Conservation (phyloP, 1,139 yeast species). For the Hanseniaspora uvarum region DNA sequence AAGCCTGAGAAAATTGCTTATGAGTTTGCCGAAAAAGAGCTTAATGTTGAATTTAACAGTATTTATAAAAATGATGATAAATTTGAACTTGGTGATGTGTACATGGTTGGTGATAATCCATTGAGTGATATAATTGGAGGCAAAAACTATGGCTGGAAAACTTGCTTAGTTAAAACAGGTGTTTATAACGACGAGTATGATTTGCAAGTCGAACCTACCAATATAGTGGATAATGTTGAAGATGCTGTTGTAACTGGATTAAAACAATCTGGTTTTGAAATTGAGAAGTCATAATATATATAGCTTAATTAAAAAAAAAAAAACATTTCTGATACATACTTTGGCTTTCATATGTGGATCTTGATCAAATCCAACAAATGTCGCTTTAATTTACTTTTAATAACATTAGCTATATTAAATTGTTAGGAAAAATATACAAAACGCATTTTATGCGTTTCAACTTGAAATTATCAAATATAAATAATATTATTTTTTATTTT, state of each 20-base stretch:
- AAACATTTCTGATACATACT: too few species aligned
- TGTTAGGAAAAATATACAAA: too few species aligned
- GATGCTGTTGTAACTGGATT: constrained; percentile 31
- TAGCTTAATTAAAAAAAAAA: not conserved
- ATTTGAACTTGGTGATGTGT: constrained; percentile 37
- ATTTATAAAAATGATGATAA: constrained; percentile 34
- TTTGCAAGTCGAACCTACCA: constrained; percentile 35
- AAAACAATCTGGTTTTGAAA: not conserved
- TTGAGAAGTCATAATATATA: not conserved
- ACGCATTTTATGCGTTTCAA: too few species aligned
- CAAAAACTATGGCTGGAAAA: constrained; percentile 75
- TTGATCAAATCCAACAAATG: too few species aligned
- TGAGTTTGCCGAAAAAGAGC: constrained; percentile 68
- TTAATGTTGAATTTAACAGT: constrained; percentile 28
- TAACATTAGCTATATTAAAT: too few species aligned
- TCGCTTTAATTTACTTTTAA: too few species aligned
- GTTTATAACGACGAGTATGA: constrained; percentile 65
- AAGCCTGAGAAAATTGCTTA: constrained; percentile 77
- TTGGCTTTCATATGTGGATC: too few species aligned
- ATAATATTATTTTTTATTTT: too few species aligned
- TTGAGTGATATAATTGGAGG: constrained; percentile 89
- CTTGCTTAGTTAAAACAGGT: constrained; percentile 75
- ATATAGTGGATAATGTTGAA: constrained; percentile 33
- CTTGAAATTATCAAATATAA: too few species aligned
- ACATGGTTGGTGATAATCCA: constrained; percentile 96